phyloP scores from a whole-genome alignment of 192 early-diverging fungal species.

The Podila clonocystis region DNA sequence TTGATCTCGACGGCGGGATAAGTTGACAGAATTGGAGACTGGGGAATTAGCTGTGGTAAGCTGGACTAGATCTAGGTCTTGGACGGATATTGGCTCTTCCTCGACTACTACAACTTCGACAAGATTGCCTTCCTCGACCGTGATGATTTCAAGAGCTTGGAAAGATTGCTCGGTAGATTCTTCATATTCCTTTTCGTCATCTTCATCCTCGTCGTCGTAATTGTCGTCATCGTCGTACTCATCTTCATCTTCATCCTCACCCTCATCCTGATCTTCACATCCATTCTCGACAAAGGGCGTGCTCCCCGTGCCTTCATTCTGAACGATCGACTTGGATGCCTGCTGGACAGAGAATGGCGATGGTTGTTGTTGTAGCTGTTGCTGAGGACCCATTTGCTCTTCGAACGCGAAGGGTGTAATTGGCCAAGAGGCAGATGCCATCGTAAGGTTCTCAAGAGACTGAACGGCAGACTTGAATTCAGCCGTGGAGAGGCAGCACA shows the following conservation, averaged over 20 bases:
- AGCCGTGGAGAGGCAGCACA: constrained; percentile 13
- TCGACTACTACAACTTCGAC: background rate
- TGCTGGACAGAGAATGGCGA: background rate
- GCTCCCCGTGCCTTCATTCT: background rate
- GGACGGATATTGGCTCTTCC: background rate
- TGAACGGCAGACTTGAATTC: background rate
- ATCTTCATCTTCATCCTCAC: background rate
- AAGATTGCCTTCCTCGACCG: background rate
- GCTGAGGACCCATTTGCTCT: background rate
- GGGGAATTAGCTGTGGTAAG: background rate
- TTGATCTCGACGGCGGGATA: background rate
- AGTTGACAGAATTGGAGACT: background rate
- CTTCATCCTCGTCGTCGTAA: background rate
- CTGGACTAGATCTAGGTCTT: too few species aligned
- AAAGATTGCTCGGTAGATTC: background rate
- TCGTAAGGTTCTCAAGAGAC: background rate
- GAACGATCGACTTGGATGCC: background rate
- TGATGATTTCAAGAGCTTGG: background rate
- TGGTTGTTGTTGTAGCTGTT: background rate
- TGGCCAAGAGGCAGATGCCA: background rate
- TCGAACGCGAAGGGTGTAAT: background rate
- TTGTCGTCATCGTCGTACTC: background rate
- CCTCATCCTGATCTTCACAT: background rate
- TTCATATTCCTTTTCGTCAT: constrained; percentile 2
- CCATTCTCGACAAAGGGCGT: too few species aligned